Evolutionary conservation across 768 basidiomycete genomes (phyloP), one percentile per base, ranked within the genome.

Genomic region (Strobilomyces dryophilus): DNA sequence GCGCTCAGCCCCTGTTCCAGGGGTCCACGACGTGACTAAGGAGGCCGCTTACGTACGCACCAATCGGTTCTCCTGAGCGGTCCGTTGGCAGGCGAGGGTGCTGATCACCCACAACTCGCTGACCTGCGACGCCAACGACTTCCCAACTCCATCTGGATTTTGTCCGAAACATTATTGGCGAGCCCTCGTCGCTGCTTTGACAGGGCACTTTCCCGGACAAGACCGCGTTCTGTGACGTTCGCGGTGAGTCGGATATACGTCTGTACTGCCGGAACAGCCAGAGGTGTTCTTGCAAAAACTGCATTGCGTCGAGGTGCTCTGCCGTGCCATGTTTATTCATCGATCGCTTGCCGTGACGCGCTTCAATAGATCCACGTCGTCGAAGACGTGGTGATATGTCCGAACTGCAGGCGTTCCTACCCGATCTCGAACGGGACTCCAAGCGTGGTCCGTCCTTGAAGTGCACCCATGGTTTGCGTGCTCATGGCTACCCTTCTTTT

Each of bases 61-160:
- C 27, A 20, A 94, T 94, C n/a, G n/a, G n/a, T n/a, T n/a, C n/a
- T n/a, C n/a, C n/a, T n/a, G n/a, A n/a, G n/a, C n/a, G 92, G 93
- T 97, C 63, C 86, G 93, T 46, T n/a, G n/a, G n/a, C n/a, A n/a
- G n/a, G n/a, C n/a, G n/a, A n/a, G n/a, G n/a, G n/a, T n/a, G n/a
- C 77, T 97, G 12, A 90, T 98, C 67, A 95, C 95, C 0, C 95
- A 98, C 73, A 97, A 98, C 69, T 79, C 97, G 27, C 85, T 97
- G 7, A 87, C 92, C 10, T 98, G 95, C 76, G 93, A 95, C 66
- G 93, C 84, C 52, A 90, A 95, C 75, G 98, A 98, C 71, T 98
- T 97, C 67, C 95, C 95, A 95, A 59, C 92, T 86, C 73, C 97
- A 94, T 68, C 75, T 86, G 0, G 92, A 95, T 42, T 98, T 99